Evolutionary conservation across 805 yeast genomes (phyloP).

Genomic region (Saccharomycopsis lassenensis): DNA sequence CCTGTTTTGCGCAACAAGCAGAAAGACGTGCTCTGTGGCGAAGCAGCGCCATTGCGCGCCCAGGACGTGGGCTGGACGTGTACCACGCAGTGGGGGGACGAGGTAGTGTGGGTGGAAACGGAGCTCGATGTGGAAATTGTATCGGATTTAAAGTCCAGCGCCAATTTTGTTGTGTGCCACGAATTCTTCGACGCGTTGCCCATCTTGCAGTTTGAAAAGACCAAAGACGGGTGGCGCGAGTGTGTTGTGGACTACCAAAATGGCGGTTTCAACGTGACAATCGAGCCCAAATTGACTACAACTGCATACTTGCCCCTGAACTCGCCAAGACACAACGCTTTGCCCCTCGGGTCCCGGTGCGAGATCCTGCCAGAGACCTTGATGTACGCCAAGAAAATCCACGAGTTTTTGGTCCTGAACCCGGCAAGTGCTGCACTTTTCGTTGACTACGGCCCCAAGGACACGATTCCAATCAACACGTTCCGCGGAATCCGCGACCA

Average conservation of each 20-base stretch:
- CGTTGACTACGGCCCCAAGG: conserved; percentile 66
- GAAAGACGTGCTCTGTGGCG: conserved; percentile 35
- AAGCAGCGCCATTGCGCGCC: conserved; percentile 17
- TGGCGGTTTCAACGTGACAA: conserved; percentile 42
- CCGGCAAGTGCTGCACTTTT: conserved; percentile 55
- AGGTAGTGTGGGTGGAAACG: conserved; percentile 50
- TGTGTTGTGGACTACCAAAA: conserved; percentile 45
- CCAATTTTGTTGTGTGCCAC: conserved; percentile 68
- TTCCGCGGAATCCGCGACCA: conserved; percentile 67
- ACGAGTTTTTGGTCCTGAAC: conserved; percentile 29
- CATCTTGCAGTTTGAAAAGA: conserved; percentile 52
- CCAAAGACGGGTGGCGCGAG: conserved; percentile 71
- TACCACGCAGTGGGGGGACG: conserved; percentile 39
- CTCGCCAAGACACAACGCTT: conserved; percentile 37
- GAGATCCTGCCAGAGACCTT: conserved; percentile 73
- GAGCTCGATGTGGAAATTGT: conserved; percentile 33
- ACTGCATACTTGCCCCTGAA: conserved; percentile 45
- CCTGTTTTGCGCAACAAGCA: conserved; percentile 52
- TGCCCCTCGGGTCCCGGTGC: conserved; percentile 46
- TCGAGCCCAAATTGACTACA: conserved; percentile 51
- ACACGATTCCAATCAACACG: conserved; percentile 56
- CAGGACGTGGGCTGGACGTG: conserved; percentile 28
- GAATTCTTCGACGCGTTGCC: conserved; percentile 87
- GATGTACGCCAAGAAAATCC: conserved; percentile 42
- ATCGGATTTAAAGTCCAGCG: conserved; percentile 21